Base-by-base conservation (phyloP, 2,329 filamentous ascomycete genomes). In the Colletotrichum sansevieriae region DNA sequence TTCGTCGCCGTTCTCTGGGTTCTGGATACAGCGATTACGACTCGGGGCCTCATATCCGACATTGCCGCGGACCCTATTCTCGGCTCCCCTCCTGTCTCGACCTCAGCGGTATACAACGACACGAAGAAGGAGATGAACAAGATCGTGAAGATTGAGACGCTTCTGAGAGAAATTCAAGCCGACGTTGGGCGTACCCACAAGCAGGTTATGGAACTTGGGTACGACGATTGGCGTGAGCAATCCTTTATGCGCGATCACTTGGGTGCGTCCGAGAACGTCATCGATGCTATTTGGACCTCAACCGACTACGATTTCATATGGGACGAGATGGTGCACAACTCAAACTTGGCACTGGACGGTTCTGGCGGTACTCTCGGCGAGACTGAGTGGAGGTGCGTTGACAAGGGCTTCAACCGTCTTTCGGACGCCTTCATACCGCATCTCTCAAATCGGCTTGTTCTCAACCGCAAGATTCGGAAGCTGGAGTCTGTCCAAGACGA, bases 391-490 rank as follows among this genome's bases (percentile, higher is more conserved):
- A 44, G 35, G 8, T 62, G 59, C 18, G 37, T 68, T 78, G 78
- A 76, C 68, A 12, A 71, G 54, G 76, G 78, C 6, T 72, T 82
- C n/a, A 85, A 84, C 65, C 84, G 84, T 0, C 83, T 93, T 0
- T 89, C 90, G 0, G 76, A 81, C 0, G 87, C 90, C 1, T 91
- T 92, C 77, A 81, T 83, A 12, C 90, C 90, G 0, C 83, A 87
- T 22, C 85, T 92, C 2, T 79, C 84, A 58, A 84, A 87, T 44
- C 82, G 84, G 39, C 85, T 88, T 1, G 85, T 84, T 1, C 84
- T 91, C 68, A 82, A 85, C 63, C 84, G 84, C 46, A 85, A 84
- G 54, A 81, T 92, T 35, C 82, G 87, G 67, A 85, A 85, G 1
- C 78, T 91, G 33, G 81, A 91, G 7, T 83, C 83, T 0, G 22